Base-by-base conservation (phyloP, 495 filamentous ascomycete species). In the Friedmanniomyces simplex region DNA sequence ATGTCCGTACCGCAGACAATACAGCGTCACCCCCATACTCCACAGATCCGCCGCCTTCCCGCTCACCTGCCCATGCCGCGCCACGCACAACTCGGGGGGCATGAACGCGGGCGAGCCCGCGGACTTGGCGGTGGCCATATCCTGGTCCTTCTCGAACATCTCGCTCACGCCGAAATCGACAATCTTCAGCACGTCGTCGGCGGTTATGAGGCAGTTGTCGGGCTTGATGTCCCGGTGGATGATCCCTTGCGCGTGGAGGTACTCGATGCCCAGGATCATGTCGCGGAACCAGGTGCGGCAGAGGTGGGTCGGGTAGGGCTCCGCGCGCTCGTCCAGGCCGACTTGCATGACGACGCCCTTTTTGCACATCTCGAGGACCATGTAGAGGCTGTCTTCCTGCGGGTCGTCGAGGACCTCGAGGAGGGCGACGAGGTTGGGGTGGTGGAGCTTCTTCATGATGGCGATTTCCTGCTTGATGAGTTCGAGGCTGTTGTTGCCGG, bases 321-420 rank as follows among this genome's bases (percentile, higher is more conserved):
- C 82, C 22, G 90, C 86, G 53, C 74, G 72, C 64, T 95, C 86
- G 59, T 86, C 84, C n/a, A 97, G 68, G 5, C 88, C 88, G 47
- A 98, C 89, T 58, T 94, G 93, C 93, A 98, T 97, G 37, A 96
- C 78, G 24, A 97, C 91, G 0, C 93, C 93, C 66, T 97, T 97
- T 64, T 95, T 93, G 75, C 93, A 98, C 88, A 95, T 93, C 69
- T 98, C 93, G 67, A 98, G 79, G 4, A 98, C 93, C 88, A 98
- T 97, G 69, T 96, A 98, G 21, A 98, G 72, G 1, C 90, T 94
- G 67, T 98, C 93, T 62, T 96, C 91, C 32, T 87, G 82, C 1
- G 93, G 94, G 64, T 97, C 94, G 68, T 98, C 93, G 32, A 98
- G 72, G 0, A 98, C 93, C 69, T 98, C 93, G 60, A 93, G 86